These are phyloP conservation scores for Dothidotthia symphoricarpi DNA, from an alignment of 2,329 filamentous ascomycete genomes.

Conservation along the genomic window DNA sequence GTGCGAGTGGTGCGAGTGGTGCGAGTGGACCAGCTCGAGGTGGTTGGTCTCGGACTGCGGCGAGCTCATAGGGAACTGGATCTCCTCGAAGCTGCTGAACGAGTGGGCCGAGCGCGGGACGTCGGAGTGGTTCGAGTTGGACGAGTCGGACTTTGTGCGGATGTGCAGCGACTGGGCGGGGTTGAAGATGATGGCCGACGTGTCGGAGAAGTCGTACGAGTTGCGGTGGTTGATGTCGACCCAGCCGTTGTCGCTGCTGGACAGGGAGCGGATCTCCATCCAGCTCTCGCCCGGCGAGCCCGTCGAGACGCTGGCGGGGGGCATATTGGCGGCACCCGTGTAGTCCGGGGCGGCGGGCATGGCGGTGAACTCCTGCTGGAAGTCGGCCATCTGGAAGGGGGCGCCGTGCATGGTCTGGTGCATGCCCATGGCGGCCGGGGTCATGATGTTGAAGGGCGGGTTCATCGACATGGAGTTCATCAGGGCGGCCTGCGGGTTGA, in stretches of 20 bases:
- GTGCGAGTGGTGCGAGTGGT: constrained; percentile 16
- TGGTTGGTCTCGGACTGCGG: constrained; percentile 66
- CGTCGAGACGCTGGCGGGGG: constrained; percentile 43
- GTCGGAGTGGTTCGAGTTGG: constrained; percentile 69
- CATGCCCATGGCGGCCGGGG: constrained; percentile 44
- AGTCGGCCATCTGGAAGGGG: constrained; percentile 58
- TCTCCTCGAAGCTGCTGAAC: constrained; percentile 80
- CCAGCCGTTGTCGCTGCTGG: constrained; percentile 86
- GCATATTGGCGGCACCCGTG: constrained; percentile 23
- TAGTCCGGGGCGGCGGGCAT: constrained; percentile 53
- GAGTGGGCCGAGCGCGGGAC: constrained; percentile 58
- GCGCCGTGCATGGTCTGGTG: constrained; percentile 33
- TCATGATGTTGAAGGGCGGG: constrained; percentile 45
- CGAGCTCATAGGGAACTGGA: constrained; percentile 72
- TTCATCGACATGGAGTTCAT: constrained; percentile 46
- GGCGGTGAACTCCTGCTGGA: constrained; percentile 65
- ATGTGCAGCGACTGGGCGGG: constrained; percentile 86
- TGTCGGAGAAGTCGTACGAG: constrained; percentile 66
- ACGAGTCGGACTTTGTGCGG: constrained; percentile 84
- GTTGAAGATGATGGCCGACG: constrained; percentile 73
- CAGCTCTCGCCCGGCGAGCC: constrained; percentile 77
- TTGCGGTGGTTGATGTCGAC: constrained; percentile 64
- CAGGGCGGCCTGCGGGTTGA: constrained; percentile 43
- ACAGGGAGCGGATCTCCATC: constrained; percentile 82
- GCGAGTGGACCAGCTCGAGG: constrained; percentile 27